A percentile compares a stretch with the other conserved stretches of the same genome.
These are phyloP conservation scores for Cerioporus squamosus DNA, from an alignment of 1,284 basidiomycete species.

Conservation along the genomic window DNA sequence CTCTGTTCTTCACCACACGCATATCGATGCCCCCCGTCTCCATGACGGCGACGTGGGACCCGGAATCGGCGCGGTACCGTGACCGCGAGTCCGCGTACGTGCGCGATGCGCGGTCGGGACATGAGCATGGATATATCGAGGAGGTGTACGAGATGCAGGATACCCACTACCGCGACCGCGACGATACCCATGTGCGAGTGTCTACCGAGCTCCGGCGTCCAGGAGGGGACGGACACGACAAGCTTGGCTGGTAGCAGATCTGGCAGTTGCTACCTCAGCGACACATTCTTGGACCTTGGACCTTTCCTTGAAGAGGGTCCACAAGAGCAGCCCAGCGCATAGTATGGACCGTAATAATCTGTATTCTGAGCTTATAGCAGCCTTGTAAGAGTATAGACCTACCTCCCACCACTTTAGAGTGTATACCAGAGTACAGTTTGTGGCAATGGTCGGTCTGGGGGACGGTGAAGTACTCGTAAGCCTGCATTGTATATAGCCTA, in stretches of 20 bases:
- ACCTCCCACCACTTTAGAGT: no score
- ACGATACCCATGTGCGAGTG: background rate
- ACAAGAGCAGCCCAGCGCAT: no score
- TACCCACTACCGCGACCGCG: background rate
- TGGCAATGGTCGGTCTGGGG: background rate
- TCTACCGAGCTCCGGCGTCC: background rate
- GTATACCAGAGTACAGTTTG: no score
- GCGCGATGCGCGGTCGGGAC: constrained; percentile 3
- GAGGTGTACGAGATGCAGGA: constrained; percentile 22
- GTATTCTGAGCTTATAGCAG: no score
- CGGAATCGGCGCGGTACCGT: background rate
- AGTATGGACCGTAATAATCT: no score
- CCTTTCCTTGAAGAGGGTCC: no score
- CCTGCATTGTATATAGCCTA: background rate
- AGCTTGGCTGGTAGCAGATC: no score
- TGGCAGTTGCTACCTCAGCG: no score
- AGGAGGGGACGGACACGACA: no score
- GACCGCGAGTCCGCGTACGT: constrained; percentile 19
- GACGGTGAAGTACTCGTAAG: background rate
- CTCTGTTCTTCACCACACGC: constrained; percentile 34
- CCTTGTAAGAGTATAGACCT: no score
- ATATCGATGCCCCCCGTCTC: constrained; percentile 20
- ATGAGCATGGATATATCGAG: constrained; percentile 13
- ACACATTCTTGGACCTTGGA: no score
- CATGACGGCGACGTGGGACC: background rate